Base-by-base conservation (phyloP, 169 alveolate species). In the Neospora caninum region DNA sequence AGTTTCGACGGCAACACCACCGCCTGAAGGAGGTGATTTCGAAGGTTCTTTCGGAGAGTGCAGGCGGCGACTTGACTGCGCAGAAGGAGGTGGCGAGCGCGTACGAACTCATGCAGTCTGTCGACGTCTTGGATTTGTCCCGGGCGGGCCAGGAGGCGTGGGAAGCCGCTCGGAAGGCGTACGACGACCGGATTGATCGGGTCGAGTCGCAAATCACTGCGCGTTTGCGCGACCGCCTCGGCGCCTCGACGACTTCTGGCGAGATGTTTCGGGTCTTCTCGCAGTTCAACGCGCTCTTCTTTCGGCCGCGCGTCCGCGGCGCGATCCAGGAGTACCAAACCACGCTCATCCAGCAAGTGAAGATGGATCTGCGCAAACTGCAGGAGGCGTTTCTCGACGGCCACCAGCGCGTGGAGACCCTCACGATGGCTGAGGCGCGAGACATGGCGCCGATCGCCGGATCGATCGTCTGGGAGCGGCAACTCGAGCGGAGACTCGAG, bases 241-340 rank as follows among this genome's bases (percentile, higher is more conserved):
- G 99, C 34, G 98, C 99, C 36, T 99, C 99, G 25, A 97, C 97
- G 95, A 98, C 98, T 73, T 98, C 99, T 25, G 98, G 98, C 86
- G 99, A 99, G 95, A 98, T 99, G 99, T 99, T 98, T 95, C 99
- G 98, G 58, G 96, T 95, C 41, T 98, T 99, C 95, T 97, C 98
- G 43, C 97, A 98, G 95, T 99, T 98, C 97, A 98, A 98, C 95
- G 98, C 99, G 20, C 96, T 99, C 58, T 98, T 99, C 95, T 97
- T 97, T 95, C 96, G 99, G 58, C 99, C 99, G 34, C 97, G 99
- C 92, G 98, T 99, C 93, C 97, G 98, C 93, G 99, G 99, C 58
- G 99, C 99, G 22, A 99, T 99, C 54, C 98, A 98, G 95, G 99
- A 99, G 96, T 99, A 99, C 95, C 99, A 99, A 97, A 97, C 99